Base-by-base conservation (phyloP, 2,329 filamentous ascomycete species). In the Ceratocystis cubensis region DNA sequence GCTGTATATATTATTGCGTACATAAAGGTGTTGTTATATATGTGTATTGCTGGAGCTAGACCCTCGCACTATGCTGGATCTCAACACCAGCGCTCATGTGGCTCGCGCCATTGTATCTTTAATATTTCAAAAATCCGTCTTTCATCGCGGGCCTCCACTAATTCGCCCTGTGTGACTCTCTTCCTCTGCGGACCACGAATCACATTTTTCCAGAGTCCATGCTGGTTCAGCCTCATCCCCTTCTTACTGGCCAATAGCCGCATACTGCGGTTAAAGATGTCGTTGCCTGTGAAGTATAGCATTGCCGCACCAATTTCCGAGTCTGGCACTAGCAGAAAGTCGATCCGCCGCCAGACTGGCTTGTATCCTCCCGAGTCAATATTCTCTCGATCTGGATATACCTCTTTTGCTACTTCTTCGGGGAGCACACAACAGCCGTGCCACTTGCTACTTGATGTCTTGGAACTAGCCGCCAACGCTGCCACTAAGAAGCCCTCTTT, bases 261-360 rank as follows among this genome's bases (percentile, higher is more conserved):
- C 74, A 96, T 83, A 72, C 89, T 95, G 17, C 92, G 81, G 74
- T 96, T 96, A 77, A 96, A 96, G 44, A 96, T 88, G 73, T 96
- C 92, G 71, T 96, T 94, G 0, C 93, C 93, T 0, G 93, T 96
- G 72, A 96, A 97, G 73, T 96, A 96, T n/a, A 96, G 82, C 69
- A 96, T 74, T 0, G 92, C 91, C 0, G 89, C 92, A 1, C 93
- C 93, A 63, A 91, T 80, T 74, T 96, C 87, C 1, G 82, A 79
- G 70, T 86, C 85, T 0, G 92, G 91, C 0, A 96, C 92, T 3
- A 95, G 81, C 1, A 96, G 78, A 22, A 96, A 82, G 73, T 96
- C 92, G 69, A 96, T 87, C 1, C 91, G 83, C 7, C 91, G 82
- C 91, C 91, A 96, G 0, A 82, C 73, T 4, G 61, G 48, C 33